These are phyloP conservation scores for Populus simonii DNA, from an alignment of 345 rosid genomes.

Conservation along the genomic window DNA sequence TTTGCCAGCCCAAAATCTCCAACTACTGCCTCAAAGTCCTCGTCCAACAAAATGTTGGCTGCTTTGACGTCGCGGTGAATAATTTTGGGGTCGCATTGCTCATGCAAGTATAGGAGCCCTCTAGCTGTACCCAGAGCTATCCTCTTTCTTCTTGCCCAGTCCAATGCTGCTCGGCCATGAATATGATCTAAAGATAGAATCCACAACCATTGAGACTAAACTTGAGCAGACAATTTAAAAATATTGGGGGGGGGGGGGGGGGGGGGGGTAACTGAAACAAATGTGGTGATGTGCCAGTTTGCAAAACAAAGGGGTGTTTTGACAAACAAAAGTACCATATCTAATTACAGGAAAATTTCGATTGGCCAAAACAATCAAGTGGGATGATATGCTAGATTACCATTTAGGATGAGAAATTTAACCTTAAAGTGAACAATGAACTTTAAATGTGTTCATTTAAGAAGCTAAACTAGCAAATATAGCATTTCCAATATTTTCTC, in stretches of 20 bases:
- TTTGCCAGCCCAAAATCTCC: constrained; percentile 97
- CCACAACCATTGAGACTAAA: not conserved
- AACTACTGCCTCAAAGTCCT: constrained; percentile 92
- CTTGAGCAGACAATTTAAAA: not conserved
- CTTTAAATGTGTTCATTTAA: not conserved
- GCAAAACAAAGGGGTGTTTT: not conserved
- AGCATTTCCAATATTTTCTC: not conserved
- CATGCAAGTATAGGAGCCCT: constrained; percentile 82
- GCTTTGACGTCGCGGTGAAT: constrained; percentile 97
- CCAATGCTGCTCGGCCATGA: constrained; percentile 67
- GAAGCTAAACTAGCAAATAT: not conserved
- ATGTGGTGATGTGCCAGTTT: not conserved
- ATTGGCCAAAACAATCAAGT: not conserved
- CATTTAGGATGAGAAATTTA: not conserved
- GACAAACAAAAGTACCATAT: not conserved
- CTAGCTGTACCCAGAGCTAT: constrained; percentile 90
- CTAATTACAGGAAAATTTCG: not conserved
- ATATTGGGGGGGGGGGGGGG: not conserved
- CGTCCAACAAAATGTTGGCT: constrained; percentile 87
- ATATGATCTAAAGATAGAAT: constrained; percentile 46
- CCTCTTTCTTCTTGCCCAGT: constrained; percentile 80
- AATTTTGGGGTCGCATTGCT: constrained; percentile 92
- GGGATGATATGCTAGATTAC: not conserved
- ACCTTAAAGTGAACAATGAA: not conserved
- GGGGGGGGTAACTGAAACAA: not conserved